Conservation (phyloP, 352 stramenopile genomes). For the Pythium vanterpoolii region DNA sequence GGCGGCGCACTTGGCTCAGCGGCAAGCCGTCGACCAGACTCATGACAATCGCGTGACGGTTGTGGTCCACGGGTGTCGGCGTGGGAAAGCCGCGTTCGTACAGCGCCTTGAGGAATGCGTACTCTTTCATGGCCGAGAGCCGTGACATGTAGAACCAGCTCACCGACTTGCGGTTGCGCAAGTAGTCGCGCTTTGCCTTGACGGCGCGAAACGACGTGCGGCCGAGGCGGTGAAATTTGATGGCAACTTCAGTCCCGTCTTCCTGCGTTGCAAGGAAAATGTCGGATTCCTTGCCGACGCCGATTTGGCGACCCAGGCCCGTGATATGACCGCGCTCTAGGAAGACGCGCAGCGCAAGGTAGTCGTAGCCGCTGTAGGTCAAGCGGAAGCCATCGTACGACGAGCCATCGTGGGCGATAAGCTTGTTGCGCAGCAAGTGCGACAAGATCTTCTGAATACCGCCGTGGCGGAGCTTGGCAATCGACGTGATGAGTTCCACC, state of each 20-base stretch:
- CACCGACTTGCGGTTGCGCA: constrained; percentile 92
- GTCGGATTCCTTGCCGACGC: constrained; percentile 99
- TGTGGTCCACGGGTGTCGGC: constrained; percentile 96
- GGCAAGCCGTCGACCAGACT: constrained; percentile 93
- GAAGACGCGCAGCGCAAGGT: constrained; percentile 96
- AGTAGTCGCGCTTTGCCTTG: constrained; percentile 98
- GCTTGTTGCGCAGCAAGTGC: constrained; percentile 96
- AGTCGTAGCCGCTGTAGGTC: constrained; percentile 99
- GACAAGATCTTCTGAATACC: constrained; percentile 97
- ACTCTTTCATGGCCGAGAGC: constrained; percentile 99
- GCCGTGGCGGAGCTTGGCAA: constrained; percentile 97
- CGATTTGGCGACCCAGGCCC: constrained; percentile 93
- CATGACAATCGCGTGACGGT: constrained; percentile 98
- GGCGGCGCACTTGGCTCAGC: constrained; percentile 93
- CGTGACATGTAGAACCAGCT: constrained; percentile 99
- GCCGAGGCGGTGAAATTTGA: constrained; percentile 99
- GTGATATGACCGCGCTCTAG: constrained; percentile 91
- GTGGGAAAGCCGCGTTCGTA: constrained; percentile 97
- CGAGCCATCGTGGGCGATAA: constrained; percentile 96
- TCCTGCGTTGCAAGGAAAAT: constrained; percentile 95
- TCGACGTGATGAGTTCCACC: constrained; percentile 93
- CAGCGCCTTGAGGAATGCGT: constrained; percentile 98
- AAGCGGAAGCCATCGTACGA: constrained; percentile 98
- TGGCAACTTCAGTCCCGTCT: constrained; percentile 95
- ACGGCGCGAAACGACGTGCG: constrained; percentile 97